phyloP scores from a whole-genome alignment of 352 stramenopile genomes.

The Aphanomyces stellatus region DNA sequence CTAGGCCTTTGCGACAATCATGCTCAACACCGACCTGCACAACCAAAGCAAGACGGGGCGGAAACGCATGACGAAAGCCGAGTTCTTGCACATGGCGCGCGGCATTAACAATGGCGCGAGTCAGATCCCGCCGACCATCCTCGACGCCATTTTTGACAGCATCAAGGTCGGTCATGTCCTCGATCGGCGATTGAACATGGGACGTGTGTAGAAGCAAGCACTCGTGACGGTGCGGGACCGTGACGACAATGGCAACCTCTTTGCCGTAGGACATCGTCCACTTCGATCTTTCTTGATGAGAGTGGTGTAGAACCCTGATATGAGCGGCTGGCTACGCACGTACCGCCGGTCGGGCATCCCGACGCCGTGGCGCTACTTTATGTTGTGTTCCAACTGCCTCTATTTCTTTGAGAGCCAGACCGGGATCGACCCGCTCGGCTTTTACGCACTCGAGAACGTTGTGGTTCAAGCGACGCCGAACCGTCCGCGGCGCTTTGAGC shows the following conservation, averaged over 20 bases:
- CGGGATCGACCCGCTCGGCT: constrained; percentile 9
- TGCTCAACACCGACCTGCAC: constrained; percentile 99
- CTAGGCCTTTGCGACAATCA: constrained; percentile 96
- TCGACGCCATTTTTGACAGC: constrained; percentile 92
- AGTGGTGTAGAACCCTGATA: constrained; percentile 10
- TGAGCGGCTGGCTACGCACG: constrained; percentile 7
- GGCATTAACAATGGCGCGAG: constrained; percentile 85
- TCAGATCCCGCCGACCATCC: constrained; percentile 90
- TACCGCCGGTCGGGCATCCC: not conserved
- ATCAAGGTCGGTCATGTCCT: constrained; percentile 65
- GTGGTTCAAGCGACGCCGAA: not conserved
- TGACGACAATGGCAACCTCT: constrained; percentile 20
- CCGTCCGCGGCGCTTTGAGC: not conserved
- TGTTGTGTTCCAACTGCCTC: constrained; percentile 1
- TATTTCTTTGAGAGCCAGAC: constrained; percentile 14
- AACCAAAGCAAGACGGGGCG: constrained; percentile 85
- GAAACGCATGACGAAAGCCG: constrained; percentile 83
- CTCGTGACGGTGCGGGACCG: constrained; percentile 11
- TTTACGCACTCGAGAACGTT: constrained; percentile 18
- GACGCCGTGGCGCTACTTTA: constrained; percentile 6
- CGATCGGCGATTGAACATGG: not conserved
- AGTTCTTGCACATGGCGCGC: constrained; percentile 81
- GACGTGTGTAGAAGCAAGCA: constrained; percentile 3
- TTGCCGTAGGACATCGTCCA: not conserved
- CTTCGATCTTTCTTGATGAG: not conserved